Evolutionary conservation across 2,329 filamentous ascomycete genomes (phyloP).

Genomic region (Botrytis hyacinthi): DNA sequence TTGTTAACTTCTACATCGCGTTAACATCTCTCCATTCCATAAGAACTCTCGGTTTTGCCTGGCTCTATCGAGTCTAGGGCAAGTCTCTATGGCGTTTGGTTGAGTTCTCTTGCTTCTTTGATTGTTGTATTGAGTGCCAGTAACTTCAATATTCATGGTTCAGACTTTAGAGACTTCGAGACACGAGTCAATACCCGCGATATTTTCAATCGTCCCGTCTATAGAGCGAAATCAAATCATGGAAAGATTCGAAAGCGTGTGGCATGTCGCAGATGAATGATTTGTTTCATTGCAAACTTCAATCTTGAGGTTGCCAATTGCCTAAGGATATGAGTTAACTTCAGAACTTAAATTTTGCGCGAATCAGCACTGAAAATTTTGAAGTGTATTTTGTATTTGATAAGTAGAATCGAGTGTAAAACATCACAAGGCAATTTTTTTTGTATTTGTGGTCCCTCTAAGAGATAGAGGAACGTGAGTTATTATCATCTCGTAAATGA

Average conservation of each 20-base stretch:
- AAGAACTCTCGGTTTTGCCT: fast-evolving
- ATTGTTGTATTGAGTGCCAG: fast-evolving
- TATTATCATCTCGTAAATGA: not conserved
- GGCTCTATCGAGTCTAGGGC: not conserved
- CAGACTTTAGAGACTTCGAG: not conserved
- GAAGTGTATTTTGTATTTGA: not conserved
- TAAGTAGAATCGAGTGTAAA: not conserved
- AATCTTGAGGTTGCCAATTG: too few relatives aligned
- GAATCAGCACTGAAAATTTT: not conserved
- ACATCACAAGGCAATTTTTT: not conserved
- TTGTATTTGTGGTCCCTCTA: not conserved
- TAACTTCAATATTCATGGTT: not conserved
- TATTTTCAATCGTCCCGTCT: not conserved
- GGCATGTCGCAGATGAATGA: fast-evolving
- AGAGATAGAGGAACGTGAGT: not conserved
- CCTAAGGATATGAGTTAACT: fast-evolving
- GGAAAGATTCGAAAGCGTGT: too few relatives aligned
- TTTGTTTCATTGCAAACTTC: fast-evolving
- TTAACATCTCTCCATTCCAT: not conserved
- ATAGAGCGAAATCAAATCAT: fast-evolving
- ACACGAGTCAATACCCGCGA: not conserved
- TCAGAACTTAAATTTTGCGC: fast-evolving
- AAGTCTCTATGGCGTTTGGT: not conserved
- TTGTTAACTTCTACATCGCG: fast-evolving
- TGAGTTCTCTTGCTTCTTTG: not conserved